Evolutionary conservation across 2,329 filamentous ascomycete genomes (phyloP).

Genomic region (Aureobasidium melanogenum): DNA sequence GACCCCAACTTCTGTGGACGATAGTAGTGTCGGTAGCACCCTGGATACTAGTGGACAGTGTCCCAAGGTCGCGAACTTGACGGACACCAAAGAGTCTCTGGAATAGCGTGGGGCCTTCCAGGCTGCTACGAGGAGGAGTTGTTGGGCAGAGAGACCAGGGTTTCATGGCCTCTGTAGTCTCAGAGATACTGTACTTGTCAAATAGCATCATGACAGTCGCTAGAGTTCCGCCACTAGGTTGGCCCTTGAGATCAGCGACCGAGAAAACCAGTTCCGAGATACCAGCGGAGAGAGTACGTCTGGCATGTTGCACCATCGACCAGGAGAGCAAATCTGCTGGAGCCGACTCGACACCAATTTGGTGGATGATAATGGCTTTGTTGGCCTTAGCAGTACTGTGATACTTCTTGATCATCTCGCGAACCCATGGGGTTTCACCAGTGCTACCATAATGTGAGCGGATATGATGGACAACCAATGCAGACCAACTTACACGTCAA

Average conservation of each 20-base stretch:
- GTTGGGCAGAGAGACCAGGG: slow-evolving; percentile 44
- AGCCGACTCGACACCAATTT: slow-evolving; percentile 52
- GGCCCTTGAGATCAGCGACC: slow-evolving; percentile 46
- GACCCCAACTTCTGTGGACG: slow-evolving; percentile 51
- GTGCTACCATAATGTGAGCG: slow-evolving; percentile 27
- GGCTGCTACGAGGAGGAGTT: slow-evolving; percentile 26
- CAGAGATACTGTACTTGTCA: slow-evolving; percentile 31
- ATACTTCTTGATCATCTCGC: slow-evolving; percentile 53
- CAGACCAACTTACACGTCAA: slow-evolving; percentile 39
- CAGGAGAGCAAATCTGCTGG: slow-evolving; percentile 49
- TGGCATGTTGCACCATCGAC: slow-evolving; percentile 45
- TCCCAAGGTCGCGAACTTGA: slow-evolving; percentile 48
- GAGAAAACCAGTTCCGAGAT: slow-evolving; percentile 44
- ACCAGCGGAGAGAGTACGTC: slow-evolving; percentile 41
- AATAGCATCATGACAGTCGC: slow-evolving; percentile 55
- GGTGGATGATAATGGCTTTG: slow-evolving; percentile 53
- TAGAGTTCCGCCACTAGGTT: slow-evolving; percentile 51
- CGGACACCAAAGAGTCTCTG: slow-evolving; percentile 43
- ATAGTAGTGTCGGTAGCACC: slow-evolving; percentile 47
- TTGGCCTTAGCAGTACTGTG: slow-evolving; percentile 50
- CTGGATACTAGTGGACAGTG: slow-evolving; percentile 46
- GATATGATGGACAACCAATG: no score
- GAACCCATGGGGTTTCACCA: slow-evolving; percentile 56
- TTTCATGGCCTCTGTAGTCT: slow-evolving; percentile 39
- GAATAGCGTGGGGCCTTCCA: slow-evolving; percentile 26